These are phyloP conservation scores for Starmerella scarabaei DNA, from an alignment of 805 yeast genomes.

Conservation along the genomic window DNA sequence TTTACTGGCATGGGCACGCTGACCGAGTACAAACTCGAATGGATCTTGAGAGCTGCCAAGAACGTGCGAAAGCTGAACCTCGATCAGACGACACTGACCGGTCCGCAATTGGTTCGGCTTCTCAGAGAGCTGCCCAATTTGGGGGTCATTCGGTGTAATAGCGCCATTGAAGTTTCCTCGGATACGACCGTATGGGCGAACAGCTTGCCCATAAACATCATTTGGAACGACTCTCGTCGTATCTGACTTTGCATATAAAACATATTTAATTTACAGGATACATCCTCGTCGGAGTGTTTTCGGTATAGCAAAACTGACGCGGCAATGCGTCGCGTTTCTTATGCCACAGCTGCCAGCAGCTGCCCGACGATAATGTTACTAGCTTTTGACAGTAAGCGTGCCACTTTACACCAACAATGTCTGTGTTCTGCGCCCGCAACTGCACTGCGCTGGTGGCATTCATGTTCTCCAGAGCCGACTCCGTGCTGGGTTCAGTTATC, in stretches of 20 bases:
- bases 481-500: slow-evolving; percentile 8
- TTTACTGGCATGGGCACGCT: slow-evolving; percentile 17
- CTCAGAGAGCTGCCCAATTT: slow-evolving; percentile 5
- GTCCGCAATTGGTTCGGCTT: slow-evolving; percentile 14
- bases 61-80: slow-evolving; percentile 14
- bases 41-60: slow-evolving; percentile 17
- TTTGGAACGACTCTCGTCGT: not conserved
- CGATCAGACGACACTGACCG: slow-evolving; percentile 18
- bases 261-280: slow-evolving; percentile 11
- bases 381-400: slow-evolving; percentile 8
- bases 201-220: not conserved
- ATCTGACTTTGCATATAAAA: slow-evolving; percentile 4
- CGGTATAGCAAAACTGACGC: too few species aligned
- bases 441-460: slow-evolving; percentile 3
- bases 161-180: slow-evolving; percentile 13
- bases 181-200: slow-evolving; percentile 15
- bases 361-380: not conserved
- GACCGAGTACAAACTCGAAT: slow-evolving; percentile 8
- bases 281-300: slow-evolving; percentile 6
- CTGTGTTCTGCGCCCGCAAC: not conserved
- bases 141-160: slow-evolving; percentile 15
- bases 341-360: slow-evolving; percentile 1
- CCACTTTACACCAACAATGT: slow-evolving; percentile 6
- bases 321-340: not conserved
- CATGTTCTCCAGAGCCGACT: not conserved